Evolutionary conservation across 805 yeast species (phyloP).

Genomic region (Saitoella complicata): DNA sequence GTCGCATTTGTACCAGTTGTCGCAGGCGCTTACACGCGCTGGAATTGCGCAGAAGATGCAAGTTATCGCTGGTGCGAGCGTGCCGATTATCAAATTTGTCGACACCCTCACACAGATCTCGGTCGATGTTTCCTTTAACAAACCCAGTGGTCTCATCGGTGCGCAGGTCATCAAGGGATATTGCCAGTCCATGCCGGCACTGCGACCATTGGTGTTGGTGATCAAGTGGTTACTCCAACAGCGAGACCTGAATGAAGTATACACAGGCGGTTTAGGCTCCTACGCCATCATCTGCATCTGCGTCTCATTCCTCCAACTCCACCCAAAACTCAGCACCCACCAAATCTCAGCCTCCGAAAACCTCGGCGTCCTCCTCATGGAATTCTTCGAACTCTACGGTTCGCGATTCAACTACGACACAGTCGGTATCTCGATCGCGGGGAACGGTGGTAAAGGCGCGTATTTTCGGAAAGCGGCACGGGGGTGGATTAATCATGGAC

Average conservation of each 20-base stretch:
- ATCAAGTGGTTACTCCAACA: conserved; percentile 73
- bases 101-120: conserved; percentile 57
- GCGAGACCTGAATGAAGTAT: conserved; percentile 68
- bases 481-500: conserved; percentile 33
- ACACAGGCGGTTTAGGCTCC: conserved; percentile 89
- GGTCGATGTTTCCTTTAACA: conserved; percentile 81
- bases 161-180: conserved; percentile 64
- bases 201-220: conserved; percentile 65
- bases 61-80: conserved; percentile 78
- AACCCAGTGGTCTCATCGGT: conserved; percentile 64
- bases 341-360: conserved; percentile 56
- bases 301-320: conserved; percentile 58
- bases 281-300: conserved; percentile 81
- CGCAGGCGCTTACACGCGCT: conserved; percentile 47
- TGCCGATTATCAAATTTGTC: conserved; percentile 82
- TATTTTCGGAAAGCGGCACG: conserved; percentile 45
- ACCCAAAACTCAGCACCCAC: conserved; percentile 57
- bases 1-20: conserved; percentile 51
- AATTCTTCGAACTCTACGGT: conserved; percentile 86
- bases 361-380: conserved; percentile 71
- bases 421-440: conserved; percentile 46
- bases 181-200: conserved; percentile 57
- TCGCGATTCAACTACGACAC: conserved; percentile 71
- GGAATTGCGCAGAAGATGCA: conserved; percentile 57
- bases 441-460: conserved; percentile 26